Evolutionary conservation across 345 rosid genomes (phyloP).

Genomic region (Lepidium sativum): DNA sequence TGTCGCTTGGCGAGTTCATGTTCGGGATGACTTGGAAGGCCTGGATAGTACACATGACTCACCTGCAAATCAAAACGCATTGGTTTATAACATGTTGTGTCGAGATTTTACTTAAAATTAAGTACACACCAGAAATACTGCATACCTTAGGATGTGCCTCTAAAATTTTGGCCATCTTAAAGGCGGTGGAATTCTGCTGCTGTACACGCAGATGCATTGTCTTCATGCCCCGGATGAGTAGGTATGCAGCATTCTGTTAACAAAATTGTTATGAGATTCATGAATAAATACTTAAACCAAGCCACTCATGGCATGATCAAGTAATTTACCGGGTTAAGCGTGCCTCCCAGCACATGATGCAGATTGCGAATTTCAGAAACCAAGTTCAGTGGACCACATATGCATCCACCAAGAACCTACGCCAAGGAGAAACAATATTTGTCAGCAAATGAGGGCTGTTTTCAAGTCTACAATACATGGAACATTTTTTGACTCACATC

Average conservation of each 20-base stretch:
- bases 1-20: conserved; percentile 83
- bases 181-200: conserved; percentile 90
- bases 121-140: neutral
- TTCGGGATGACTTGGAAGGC: conserved; percentile 90
- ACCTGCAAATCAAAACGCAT: conserved; percentile 37
- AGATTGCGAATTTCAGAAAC: conserved; percentile 68
- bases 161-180: conserved; percentile 96
- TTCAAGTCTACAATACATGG: neutral
- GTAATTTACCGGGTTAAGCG: conserved; percentile 71
- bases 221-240: conserved; percentile 98
- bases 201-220: conserved; percentile 98
- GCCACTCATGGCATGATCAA: neutral
- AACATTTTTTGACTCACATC: conserved; percentile 49
- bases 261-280: neutral
- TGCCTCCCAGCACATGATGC: conserved; percentile 93
- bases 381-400: conserved; percentile 71
- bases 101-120: neutral
- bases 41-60: conserved; percentile 84
- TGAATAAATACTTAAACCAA: neutral
- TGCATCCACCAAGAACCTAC: conserved; percentile 95
- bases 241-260: conserved; percentile 82
- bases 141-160: conserved; percentile 99
- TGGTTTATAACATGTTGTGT: neutral
- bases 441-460: neutral
- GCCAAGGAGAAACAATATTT: neutral